Conservation (phyloP, 192 early-diverging fungal species). For the Backusella liffmaniae region DNA sequence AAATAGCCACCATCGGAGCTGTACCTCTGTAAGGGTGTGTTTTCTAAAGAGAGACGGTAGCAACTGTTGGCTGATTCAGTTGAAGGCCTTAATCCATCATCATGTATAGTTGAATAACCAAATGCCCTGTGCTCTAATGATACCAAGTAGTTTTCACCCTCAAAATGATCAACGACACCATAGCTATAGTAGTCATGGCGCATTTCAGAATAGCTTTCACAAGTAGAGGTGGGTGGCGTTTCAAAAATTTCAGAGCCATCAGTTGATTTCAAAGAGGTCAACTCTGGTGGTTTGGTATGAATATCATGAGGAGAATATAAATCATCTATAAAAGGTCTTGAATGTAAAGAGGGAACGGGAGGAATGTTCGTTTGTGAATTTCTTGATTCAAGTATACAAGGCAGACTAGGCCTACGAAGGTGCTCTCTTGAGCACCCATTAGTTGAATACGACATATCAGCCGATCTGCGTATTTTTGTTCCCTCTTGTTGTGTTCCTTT, state of each 20-base stretch:
- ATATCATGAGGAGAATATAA: neutral
- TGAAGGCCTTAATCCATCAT: conserved; percentile 10
- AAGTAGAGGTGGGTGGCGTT: neutral
- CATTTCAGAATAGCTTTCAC: neutral
- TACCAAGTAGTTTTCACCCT: conserved; percentile 30
- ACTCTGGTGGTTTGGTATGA: neutral
- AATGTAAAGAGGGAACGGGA: neutral
- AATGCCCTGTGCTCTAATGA: conserved; percentile 33
- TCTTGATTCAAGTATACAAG: conserved; percentile 29
- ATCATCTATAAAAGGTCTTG: neutral
- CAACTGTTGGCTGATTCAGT: conserved; percentile 6
- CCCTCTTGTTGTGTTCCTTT: conserved; percentile 1
- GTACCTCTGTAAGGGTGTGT: conserved; percentile 20
- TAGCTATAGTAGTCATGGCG: conserved; percentile 21
- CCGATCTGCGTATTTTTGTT: neutral
- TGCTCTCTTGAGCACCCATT: conserved; percentile 16
- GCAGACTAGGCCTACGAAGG: conserved; percentile 30
- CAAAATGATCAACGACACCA: conserved; percentile 22
- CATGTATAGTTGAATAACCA: neutral
- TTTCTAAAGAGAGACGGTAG: neutral
- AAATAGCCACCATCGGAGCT: conserved; percentile 33
- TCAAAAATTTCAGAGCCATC: neutral
- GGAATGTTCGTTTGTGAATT: conserved; percentile 11
- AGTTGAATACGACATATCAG: neutral
- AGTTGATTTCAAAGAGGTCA: neutral